A percentile compares a stretch with the other conserved stretches of the same genome.
These are phyloP conservation scores for Kappamyces sp. DNA, from an alignment of 192 early-diverging fungal genomes.

Conservation along the genomic window DNA sequence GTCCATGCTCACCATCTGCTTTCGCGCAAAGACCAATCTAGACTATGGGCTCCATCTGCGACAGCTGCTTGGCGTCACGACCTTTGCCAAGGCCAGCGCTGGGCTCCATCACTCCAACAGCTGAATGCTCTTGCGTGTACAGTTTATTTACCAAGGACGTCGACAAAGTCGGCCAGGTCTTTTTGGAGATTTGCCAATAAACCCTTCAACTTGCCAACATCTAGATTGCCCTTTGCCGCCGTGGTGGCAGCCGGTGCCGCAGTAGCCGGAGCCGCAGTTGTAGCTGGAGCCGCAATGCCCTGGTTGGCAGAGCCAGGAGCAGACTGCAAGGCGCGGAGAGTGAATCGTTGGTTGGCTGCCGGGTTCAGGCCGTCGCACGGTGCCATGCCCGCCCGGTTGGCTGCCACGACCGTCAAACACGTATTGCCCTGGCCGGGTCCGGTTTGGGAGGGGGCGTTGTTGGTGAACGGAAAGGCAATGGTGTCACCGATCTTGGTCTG, in stretches of 20 bases:
- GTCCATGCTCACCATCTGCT: not conserved
- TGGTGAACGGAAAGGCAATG: conserved; percentile 14
- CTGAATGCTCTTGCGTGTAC: no score
- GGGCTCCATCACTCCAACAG: no score
- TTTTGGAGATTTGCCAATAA: no score
- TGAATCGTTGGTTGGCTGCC: conserved; percentile 9
- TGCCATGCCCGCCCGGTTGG: conserved; percentile 1
- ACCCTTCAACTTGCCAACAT: no score
- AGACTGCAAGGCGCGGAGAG: not conserved
- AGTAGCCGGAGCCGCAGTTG: no score
- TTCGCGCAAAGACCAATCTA: conserved; percentile 5
- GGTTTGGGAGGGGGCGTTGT: conserved; percentile 7
- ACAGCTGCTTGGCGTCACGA: not conserved
- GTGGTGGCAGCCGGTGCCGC: no score
- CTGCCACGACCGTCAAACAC: conserved; percentile 11
- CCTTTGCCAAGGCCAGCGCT: no score
- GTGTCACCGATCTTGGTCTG: conserved; percentile 3
- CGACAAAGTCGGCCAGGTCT: no score
- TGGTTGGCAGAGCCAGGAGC: no score
- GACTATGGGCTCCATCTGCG: conserved; percentile 14
- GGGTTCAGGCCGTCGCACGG: conserved; percentile 10
- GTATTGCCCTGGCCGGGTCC: conserved; percentile 5
- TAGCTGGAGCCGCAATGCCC: no score
- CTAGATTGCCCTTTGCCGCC: no score
- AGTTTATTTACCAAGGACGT: no score